A percentile compares a stretch with the other conserved stretches of the same genome.
Evolutionary conservation across 805 yeast genomes (phyloP).

Genomic region (Barnettozyma populi): DNA sequence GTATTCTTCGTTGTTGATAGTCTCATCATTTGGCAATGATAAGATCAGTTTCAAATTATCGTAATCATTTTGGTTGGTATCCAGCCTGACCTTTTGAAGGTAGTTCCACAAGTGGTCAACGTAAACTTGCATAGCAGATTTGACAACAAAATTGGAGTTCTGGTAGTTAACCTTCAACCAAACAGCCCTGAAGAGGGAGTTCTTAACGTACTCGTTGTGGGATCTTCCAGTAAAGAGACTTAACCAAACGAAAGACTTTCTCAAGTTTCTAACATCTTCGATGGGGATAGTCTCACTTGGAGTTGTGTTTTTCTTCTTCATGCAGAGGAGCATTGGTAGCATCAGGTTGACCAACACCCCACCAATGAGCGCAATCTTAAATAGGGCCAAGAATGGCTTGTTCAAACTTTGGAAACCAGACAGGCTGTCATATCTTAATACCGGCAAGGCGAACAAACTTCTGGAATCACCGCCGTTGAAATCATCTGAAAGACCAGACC

Average conservation of each 20-base stretch:
- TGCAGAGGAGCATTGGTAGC: slow-evolving; percentile 17
- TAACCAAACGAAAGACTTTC: slow-evolving; percentile 13
- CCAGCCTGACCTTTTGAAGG: slow-evolving; percentile 20
- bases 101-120: slow-evolving; percentile 25
- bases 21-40: slow-evolving; percentile 19
- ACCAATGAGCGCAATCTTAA: slow-evolving; percentile 24
- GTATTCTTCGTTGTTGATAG: slow-evolving; percentile 25
- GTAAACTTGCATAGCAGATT: slow-evolving; percentile 19
- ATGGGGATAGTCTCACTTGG: not conserved
- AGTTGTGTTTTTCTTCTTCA: slow-evolving; percentile 5
- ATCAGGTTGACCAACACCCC: slow-evolving; percentile 25
- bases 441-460: slow-evolving; percentile 45
- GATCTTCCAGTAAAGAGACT: slow-evolving; percentile 15
- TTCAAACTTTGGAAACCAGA: slow-evolving; percentile 25
- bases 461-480: slow-evolving; percentile 36
- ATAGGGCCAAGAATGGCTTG: slow-evolving; percentile 24
- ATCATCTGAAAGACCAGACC: slow-evolving; percentile 53
- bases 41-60: slow-evolving; percentile 24
- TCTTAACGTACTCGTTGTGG: slow-evolving; percentile 20
- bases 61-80: slow-evolving; percentile 15
- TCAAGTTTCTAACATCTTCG: slow-evolving; percentile 23
- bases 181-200: slow-evolving; percentile 23
- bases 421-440: slow-evolving; percentile 27
- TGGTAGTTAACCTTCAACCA: slow-evolving; percentile 18
- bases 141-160: slow-evolving; percentile 17